These are phyloP conservation scores for Haberlea rhodopensis DNA, from an alignment of 257 asterid species.

Conservation along the genomic window DNA sequence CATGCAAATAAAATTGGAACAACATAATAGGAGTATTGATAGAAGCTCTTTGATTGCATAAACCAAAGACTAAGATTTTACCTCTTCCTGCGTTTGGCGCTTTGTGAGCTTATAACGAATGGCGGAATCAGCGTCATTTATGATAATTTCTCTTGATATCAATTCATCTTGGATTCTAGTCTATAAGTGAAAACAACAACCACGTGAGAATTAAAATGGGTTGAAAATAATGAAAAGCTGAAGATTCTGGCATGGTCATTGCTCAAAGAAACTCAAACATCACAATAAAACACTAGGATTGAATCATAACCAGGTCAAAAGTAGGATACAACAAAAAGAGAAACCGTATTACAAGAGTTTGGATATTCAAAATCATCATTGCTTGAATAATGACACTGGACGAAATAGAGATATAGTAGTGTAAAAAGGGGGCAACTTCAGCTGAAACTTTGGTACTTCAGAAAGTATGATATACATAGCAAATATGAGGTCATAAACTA, in stretches of 20 bases:
- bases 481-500: slow-evolving; percentile 20
- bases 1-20: slow-evolving; percentile 22
- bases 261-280: slow-evolving; percentile 7
- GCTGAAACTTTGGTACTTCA: background rate
- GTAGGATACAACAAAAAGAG: slow-evolving; percentile 9
- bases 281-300: slow-evolving; percentile 8
- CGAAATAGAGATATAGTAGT: background rate
- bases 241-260: slow-evolving; percentile 14
- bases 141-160: slow-evolving; percentile 91
- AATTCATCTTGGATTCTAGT: slow-evolving; percentile 90
- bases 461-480: slow-evolving; percentile 5
- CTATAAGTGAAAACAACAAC: slow-evolving; percentile 32
- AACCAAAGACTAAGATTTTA: slow-evolving; percentile 27
- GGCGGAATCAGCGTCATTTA: slow-evolving; percentile 90
- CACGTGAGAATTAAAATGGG: background rate
- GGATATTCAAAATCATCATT: background rate
- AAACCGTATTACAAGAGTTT: slow-evolving; percentile 13
- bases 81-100: slow-evolving; percentile 99
- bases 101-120: slow-evolving; percentile 89
- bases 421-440: background rate
- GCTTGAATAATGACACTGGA: background rate
- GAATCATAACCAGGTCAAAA: slow-evolving; percentile 7
- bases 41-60: slow-evolving; percentile 11
- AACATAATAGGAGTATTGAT: slow-evolving; percentile 7
- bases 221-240: background rate